Base-by-base conservation (phyloP, 495 filamentous ascomycete species). In the Letharia lupina region DNA sequence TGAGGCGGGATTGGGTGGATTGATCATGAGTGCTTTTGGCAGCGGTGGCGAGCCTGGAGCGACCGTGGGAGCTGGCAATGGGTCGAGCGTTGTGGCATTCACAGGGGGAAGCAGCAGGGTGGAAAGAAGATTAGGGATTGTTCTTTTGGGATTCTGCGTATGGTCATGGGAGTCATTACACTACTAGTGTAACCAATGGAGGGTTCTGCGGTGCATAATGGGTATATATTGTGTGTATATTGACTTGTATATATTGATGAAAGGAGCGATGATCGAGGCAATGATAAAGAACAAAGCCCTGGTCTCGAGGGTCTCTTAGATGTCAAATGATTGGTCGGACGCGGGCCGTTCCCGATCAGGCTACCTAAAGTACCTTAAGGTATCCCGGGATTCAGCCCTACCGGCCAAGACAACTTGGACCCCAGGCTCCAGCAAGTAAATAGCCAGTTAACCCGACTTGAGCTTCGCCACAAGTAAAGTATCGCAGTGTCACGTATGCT, bases 1-100 rank as follows among this genome's bases (percentile, higher is more conserved):
- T 10, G 33, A 57, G 6, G 33, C 5, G 15, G 50, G 52, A 1
- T 33, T 64, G 18, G 63, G 63, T 0, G 52, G 23, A 2, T 37
- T 44, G 28, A 64, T 64, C 4, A n/a, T 64, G 13, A 64, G 63
- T 45, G 39, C 33, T 18, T 57, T 57, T 37, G 16, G 54, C 0
- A 37, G 54, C 31, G 33, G 16, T 16, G 33, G 31, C 2, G 54
- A 57, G 15, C 31, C 54, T 57, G 54, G 31, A 37, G 16, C 16
- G 16, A 35, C 54, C 1, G 16, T 3, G 37, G 33, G 33, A 57
- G 18, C 3, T 9, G 54, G 54, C 4, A 57, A 57, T 37, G 54
- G 33, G 33, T 57, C 50, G 12, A 33, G 28, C 12, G 23, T 54
- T 54, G 9, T 57, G 54, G 54, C 31, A 20, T 57, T 57, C 54